Percentiles rank a stretch among this genome's conserved stretches.
Conservation (phyloP, 768 basidiomycete genomes). For the Lentinus brumalis region DNA sequence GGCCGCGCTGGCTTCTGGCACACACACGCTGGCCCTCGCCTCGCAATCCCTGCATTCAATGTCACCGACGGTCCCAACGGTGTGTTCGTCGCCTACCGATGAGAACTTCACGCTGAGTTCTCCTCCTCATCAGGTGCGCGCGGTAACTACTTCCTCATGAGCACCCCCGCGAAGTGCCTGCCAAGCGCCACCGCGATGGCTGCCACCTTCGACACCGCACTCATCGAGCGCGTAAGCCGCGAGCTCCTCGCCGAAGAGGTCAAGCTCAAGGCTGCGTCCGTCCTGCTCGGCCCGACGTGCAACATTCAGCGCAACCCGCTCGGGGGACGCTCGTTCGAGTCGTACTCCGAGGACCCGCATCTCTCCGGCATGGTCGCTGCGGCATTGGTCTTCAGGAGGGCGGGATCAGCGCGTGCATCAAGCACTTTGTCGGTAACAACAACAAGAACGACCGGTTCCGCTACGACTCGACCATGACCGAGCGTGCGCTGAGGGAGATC, state of each 20-base stretch:
- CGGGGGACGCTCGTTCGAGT: conserved; percentile 67
- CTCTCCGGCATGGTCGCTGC: conserved; percentile 74
- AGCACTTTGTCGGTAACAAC: conserved; percentile 84
- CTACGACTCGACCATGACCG: conserved; percentile 53
- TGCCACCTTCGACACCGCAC: conserved; percentile 70
- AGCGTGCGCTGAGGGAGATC: conserved; percentile 57
- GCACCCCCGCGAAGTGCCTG: conserved; percentile 78
- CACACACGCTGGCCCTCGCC: conserved; percentile 65
- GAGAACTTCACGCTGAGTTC: neutral
- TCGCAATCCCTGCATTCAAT: conserved; percentile 74
- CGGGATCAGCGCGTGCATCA: conserved; percentile 78
- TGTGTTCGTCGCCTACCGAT: conserved; percentile 25
- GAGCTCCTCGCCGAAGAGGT: conserved; percentile 73
- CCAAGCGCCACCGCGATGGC: conserved; percentile 77
- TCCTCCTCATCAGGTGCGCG: conserved; percentile 43
- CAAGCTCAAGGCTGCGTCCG: conserved; percentile 66
- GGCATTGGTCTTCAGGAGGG: conserved; percentile 72
- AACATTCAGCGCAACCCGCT: conserved; percentile 83
- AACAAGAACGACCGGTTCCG: conserved; percentile 77
- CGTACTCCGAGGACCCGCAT: conserved; percentile 77
- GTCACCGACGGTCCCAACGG: conserved; percentile 87
- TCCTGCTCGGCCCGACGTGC: conserved; percentile 82
- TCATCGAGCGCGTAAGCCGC: conserved; percentile 63
- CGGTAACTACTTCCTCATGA: conserved; percentile 80
- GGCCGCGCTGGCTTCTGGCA: conserved; percentile 83